Conservation (phyloP, 805 yeast species). For the Pichia rugopelliculosa region DNA sequence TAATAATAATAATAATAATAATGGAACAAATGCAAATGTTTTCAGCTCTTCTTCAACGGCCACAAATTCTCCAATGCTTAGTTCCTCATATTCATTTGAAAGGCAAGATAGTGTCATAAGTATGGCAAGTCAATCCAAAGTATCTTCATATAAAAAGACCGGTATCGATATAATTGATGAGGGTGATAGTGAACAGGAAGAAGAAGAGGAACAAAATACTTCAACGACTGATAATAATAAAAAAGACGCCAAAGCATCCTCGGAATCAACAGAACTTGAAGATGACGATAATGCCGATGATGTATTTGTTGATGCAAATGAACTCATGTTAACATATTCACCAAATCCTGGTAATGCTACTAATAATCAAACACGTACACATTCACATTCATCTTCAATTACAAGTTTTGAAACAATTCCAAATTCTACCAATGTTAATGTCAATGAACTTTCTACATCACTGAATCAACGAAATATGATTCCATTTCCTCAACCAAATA, state of each 20-base stretch:
- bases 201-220: slow-evolving; percentile 4
- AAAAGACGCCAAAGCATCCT: neutral
- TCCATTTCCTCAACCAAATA: slow-evolving; percentile 5
- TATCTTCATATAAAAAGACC: neutral
- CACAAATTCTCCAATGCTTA: neutral
- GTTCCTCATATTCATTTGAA: neutral
- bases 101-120: slow-evolving; percentile 1
- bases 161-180: slow-evolving; percentile 6
- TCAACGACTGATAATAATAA: neutral
- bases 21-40: neutral
- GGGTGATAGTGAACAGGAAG: neutral
- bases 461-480: neutral
- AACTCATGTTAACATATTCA: slow-evolving; percentile 9
- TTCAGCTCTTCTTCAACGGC: neutral
- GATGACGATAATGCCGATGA: slow-evolving; percentile 11
- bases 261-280: slow-evolving; percentile 8
- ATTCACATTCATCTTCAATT: neutral
- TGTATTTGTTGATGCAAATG: slow-evolving; percentile 25
- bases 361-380: neutral
- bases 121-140: neutral
- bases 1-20: slow-evolving; percentile 1
- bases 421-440: neutral
- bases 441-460: neutral
- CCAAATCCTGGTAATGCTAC: too few species aligned
- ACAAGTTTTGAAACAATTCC: slow-evolving; percentile 1